Evolutionary conservation across 495 filamentous ascomycete genomes (phyloP).

Genomic region (Penicillium lividum): DNA sequence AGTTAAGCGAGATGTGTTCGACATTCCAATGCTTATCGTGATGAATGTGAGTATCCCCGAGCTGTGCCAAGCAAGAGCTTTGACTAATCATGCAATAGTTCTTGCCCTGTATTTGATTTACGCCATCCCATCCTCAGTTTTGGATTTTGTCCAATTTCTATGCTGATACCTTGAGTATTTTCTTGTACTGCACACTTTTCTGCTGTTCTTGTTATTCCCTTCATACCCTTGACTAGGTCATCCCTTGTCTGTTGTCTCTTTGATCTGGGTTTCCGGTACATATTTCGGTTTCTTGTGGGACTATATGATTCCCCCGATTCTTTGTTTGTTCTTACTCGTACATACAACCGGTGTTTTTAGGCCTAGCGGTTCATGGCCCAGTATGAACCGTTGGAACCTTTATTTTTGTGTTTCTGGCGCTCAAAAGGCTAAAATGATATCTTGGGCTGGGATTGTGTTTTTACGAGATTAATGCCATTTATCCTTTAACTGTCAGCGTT

Average conservation of each 20-base stretch:
- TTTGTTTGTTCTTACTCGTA: conserved; percentile 18
- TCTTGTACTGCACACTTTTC: conserved; percentile 12
- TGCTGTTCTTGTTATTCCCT: conserved; percentile 10
- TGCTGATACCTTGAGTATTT: conserved; percentile 7
- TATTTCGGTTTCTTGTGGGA: conserved; percentile 24
- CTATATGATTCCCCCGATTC: conserved; percentile 32
- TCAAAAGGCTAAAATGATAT: conserved; percentile 30
- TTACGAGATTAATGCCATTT: conserved; percentile 28
- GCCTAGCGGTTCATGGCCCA: conserved; percentile 11
- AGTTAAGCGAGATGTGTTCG: conserved; percentile 94
- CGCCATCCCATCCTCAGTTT: not conserved
- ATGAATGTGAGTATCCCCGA: conserved; percentile 75
- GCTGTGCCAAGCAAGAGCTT: not conserved
- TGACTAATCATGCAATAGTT: conserved; percentile 34
- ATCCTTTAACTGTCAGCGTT: not conserved
- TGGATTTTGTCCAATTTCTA: not conserved
- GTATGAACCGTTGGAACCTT: conserved; percentile 9
- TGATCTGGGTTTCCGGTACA: conserved; percentile 16
- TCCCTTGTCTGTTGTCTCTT: conserved; percentile 14
- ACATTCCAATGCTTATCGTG: conserved; percentile 97
- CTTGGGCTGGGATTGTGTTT: conserved; percentile 26
- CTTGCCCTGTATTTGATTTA: conserved; percentile 49
- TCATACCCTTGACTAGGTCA: conserved; percentile 25
- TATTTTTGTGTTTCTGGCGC: conserved; percentile 22
- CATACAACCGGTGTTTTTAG: conserved; percentile 21